Base-by-base conservation (phyloP, 2,329 filamentous ascomycete species). In the Capronia americana region DNA sequence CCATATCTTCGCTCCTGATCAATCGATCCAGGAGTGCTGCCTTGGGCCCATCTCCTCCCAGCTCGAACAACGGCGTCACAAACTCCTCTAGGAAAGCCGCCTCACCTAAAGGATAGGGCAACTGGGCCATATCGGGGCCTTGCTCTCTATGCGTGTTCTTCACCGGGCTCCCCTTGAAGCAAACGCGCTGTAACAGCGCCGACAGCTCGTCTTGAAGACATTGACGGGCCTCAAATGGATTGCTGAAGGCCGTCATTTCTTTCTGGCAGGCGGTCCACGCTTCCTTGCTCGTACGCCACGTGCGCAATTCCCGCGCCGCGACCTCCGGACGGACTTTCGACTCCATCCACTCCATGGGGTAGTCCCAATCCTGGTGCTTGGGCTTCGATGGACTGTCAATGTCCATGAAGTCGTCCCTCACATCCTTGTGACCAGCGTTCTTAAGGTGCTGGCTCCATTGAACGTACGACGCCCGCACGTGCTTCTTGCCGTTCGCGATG, bases 41-140 rank as follows among this genome's bases (percentile, higher is more conserved):
- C 38, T 44, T 14, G 17, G 38, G 20, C 5, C 38, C 17, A n/a
- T 23, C 23, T 20, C 24, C 20, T 32, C 44, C 53, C 53, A 30
- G 17, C n/a, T 57, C 24, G 20, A 57, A 63, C 20, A 50, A 50
- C 12, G 53, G 53, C 26, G 12, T 14, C 2, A 57, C 61, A 38
- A 32, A 63, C 28, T 38, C 12, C 4, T 23, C 28, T 17, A 50
- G 28, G 53, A 63, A 57, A 5, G n/a, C 26, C 10, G 10, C 26
- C 20, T 63, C 28, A 20, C 30, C 14, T 2, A 63, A 28, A n/a
- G 61, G 61, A 28, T 50, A 50, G 12, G 61, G 61, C 24, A 57
- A 38, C 3, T 7, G 57, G 8, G 2, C 48, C 14, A 51, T 51
- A 23, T 28, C 48, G 23, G 20, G 48, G 10, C 48, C 20, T 8